Conservation (phyloP, 176 grass and related monocot genomes). For the Oryza brachyantha region DNA sequence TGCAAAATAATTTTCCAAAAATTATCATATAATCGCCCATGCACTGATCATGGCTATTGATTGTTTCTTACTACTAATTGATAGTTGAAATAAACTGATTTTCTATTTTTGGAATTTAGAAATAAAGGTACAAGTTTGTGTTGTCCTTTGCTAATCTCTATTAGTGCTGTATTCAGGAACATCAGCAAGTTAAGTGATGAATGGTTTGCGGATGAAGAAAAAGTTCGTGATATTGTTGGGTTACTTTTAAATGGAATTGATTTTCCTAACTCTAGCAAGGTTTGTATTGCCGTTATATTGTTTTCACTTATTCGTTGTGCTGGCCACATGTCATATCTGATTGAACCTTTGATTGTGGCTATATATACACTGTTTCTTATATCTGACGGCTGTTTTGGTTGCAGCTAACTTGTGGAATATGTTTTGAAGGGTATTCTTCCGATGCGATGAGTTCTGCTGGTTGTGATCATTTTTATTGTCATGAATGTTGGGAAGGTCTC, state of each 20-base stretch:
- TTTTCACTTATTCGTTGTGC: constrained; percentile 12
- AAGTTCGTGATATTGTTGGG: constrained; percentile 62
- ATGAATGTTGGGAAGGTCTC: constrained; percentile 83
- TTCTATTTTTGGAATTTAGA: background rate
- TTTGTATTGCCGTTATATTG: constrained; percentile 27
- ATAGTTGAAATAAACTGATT: constrained; percentile 8
- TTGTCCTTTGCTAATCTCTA: background rate
- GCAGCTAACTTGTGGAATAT: constrained; percentile 95
- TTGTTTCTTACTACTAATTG: background rate
- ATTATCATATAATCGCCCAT: too few species aligned
- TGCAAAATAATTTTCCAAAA: too few species aligned
- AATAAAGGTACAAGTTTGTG: too few species aligned
- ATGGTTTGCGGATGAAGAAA: constrained; percentile 86
- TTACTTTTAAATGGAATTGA: constrained; percentile 49
- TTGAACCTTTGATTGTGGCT: constrained; percentile 1
- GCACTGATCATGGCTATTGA: too few species aligned
- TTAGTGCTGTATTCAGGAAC: constrained; percentile 50
- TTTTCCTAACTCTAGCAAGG: constrained; percentile 36
- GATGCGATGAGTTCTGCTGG: constrained; percentile 50
- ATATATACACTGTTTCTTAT: constrained; percentile 18
- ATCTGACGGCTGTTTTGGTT: constrained; percentile 41
- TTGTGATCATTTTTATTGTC: constrained; percentile 84
- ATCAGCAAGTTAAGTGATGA: constrained; percentile 66
- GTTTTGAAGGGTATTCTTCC: constrained; percentile 70
- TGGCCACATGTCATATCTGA: background rate